Evolutionary conservation across 1,139 yeast genomes (phyloP), one percentile per base, ranked within the genome.

Genomic region (Scheffersomyces lignicola): DNA sequence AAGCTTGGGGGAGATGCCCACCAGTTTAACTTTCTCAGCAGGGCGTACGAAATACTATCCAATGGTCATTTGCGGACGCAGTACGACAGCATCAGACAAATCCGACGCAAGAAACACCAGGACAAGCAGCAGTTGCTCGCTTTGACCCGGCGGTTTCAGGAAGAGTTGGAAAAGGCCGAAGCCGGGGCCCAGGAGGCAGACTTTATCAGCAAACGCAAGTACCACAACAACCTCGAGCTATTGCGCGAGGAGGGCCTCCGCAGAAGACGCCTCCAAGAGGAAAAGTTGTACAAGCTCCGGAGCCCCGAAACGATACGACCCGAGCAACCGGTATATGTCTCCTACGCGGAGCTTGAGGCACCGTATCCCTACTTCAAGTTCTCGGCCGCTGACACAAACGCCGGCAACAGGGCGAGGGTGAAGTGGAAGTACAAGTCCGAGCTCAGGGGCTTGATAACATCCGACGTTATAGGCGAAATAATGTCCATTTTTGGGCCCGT

Each of bases 401-500:
- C 20, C 10, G 7, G 15, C 5, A 16, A 26, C 18, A 30, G 14
- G n/a, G 51, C 55, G 18, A 27, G 31, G 9, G 60, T 76, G 11
- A 62, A 56, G 39, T 74, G 80, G 78, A 76, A 74, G 59, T 37
- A 39, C 23, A 62, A 62, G 35, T 60, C 62, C 3, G 69, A 64
- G 32, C 38, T 72, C 8, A 48, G 49, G 10, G 65, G 48, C 1
- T 39, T 54, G 18, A 56, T 75, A 22, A 59, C 57, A 18, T 47
- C 46, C 3, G 65, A 59, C 2, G 54, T 67, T 1, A 45, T 77
- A 9, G 24, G 29, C 11, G 56, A 61, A 33, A 56, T 76, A 16
- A 73, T 77, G 79, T 44, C 49, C 17, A 67, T 67, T 2, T 77
- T 76, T 52, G 81, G 82, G 0, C 47, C 58, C 0, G 49, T 74